Evolutionary conservation across 2,329 filamentous ascomycete genomes (phyloP), one percentile per base, ranked within the genome.

Genomic region (Volutella citrinella): DNA sequence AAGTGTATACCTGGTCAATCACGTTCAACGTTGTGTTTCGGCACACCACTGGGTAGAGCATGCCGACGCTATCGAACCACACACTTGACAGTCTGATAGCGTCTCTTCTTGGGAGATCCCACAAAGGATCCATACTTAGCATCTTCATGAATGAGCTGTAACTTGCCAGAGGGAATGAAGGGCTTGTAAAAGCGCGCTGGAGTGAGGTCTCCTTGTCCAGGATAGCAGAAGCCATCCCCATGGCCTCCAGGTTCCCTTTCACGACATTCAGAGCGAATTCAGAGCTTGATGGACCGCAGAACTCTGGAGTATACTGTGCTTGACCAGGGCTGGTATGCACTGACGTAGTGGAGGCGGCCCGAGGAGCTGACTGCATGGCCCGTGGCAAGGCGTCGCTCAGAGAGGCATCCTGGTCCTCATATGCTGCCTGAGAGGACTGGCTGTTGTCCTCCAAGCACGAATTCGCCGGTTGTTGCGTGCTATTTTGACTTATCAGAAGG

Each of bases 191-290:
- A 6, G 7, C 7, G n/a, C 25, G 29, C 4, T 17, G 6, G 4
- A 10, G 19, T 9, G 15, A 10, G 6, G 10, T 37, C 13, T 28
- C 19, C 11, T 27, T 37, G 20, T 28, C 29, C 12, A 37, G 29
- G n/a, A 37, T 37, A 7, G 29, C 34, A n/a, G 29, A 11, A 4
- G 34, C 29, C 13, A 37, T 37, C 7, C 34, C 34, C 34, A 37
- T 37, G 7, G 30, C 34, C 10, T 19, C 32, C 14, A 37, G 24
- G 11, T 32, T 37, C 14, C 34, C 34, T 11, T 17, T 28, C 8
- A 37, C 29, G n/a, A 32, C 19, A n/a, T 37, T 32, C 8, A 37
- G 24, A 5, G 29, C 28, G 29, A 37, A 37, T 18, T 37, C 34
- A 4, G 34, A 37, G 14, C 34, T 37, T 11, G 34, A 37, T 6